These are phyloP conservation scores for Secale cereale DNA, from an alignment of 176 grass and related monocot genomes.

Conservation along the genomic window DNA sequence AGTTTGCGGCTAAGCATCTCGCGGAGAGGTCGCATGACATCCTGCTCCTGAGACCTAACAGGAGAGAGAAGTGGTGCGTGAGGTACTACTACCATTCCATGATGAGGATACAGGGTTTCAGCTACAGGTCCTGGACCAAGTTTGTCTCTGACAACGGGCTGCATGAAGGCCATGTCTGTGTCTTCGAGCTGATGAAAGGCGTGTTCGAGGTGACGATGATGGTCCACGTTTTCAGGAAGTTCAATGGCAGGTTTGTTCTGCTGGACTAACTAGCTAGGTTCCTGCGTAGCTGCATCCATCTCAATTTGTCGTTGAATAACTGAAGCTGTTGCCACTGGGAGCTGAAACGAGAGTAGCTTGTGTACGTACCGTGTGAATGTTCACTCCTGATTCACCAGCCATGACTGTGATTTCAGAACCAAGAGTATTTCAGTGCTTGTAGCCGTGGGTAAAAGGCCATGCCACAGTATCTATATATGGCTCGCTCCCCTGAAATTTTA, in stretches of 20 bases:
- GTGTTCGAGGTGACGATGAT: not conserved
- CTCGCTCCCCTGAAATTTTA: not conserved
- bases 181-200: constrained; percentile 41
- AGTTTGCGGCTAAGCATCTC: constrained; percentile 37
- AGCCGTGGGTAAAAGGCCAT: not conserved
- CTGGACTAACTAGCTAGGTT: not conserved
- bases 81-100: not conserved
- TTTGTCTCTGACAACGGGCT: constrained; percentile 24
- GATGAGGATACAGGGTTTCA: not conserved
- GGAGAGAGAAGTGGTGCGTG: constrained; percentile 17
- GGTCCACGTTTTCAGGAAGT: constrained; percentile 22
- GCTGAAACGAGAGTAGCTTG: not conserved
- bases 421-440: not conserved
- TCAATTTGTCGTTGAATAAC: not conserved
- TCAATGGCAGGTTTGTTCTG: not conserved
- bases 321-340: not conserved
- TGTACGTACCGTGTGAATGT: not conserved
- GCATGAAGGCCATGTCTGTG: constrained; percentile 8
- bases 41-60: constrained; percentile 19
- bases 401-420: not conserved
- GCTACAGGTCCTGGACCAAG: not conserved
- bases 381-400: not conserved
- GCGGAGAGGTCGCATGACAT: constrained; percentile 11
- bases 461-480: not conserved
- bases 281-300: not conserved